A percentile compares a stretch with the other conserved stretches of the same genome.
phyloP scores from a whole-genome alignment of 768 basidiomycete genomes.

The Tylopilus rubrobrunneus region DNA sequence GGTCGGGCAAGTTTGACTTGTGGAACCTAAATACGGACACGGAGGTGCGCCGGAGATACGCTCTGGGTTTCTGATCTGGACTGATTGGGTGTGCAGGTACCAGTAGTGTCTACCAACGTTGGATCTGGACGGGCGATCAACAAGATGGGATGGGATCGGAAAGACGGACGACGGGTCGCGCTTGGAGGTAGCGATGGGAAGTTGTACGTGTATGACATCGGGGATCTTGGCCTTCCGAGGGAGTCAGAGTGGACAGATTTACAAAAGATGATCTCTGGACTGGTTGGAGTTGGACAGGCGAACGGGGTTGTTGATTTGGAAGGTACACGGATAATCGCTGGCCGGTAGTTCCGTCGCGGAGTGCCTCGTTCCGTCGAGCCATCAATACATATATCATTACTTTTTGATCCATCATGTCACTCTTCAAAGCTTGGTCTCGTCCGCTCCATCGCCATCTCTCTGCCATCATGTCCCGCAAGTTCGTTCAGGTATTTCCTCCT shows the following conservation, averaged over 20 bases:
- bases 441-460: not conserved
- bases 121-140: slow-evolving; percentile 84
- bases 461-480: slow-evolving; percentile 19
- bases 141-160: slow-evolving; percentile 92
- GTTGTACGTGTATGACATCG: slow-evolving; percentile 92
- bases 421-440: slow-evolving; percentile 2
- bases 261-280: slow-evolving; percentile 78
- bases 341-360: slow-evolving; percentile 30
- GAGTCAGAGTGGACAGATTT: slow-evolving; percentile 94
- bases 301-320: slow-evolving; percentile 34
- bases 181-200: slow-evolving; percentile 90
- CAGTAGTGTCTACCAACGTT: slow-evolving; percentile 81
- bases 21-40: slow-evolving; percentile 98
- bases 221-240: slow-evolving; percentile 82
- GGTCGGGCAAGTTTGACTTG: slow-evolving; percentile 91
- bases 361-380: not conserved
- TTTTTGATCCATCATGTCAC: not conserved
- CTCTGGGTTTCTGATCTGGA: not conserved
- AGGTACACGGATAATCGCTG: slow-evolving; percentile 30
- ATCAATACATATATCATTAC: not conserved
- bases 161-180: slow-evolving; percentile 87
- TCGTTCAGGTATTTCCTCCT: slow-evolving; percentile 10
- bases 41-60: slow-evolving; percentile 58
- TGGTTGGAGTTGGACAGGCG: slow-evolving; percentile 48
- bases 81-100: slow-evolving; percentile 57